phyloP scores from a whole-genome alignment of 2,329 filamentous ascomycete species.

The Penicillium sp. region DNA sequence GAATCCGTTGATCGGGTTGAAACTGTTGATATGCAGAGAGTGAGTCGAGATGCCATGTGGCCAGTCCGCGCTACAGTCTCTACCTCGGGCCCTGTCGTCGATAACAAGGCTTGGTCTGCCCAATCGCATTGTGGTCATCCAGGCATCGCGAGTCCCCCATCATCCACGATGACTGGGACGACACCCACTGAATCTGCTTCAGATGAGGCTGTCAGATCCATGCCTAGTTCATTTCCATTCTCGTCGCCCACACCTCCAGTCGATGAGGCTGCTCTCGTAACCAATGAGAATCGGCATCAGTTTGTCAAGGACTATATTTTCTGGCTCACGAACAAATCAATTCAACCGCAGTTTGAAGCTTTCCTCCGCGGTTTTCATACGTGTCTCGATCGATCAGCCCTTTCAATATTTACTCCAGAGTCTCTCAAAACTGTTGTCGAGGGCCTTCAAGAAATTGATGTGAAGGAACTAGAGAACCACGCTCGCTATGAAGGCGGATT shows the following conservation, averaged over 20 bases:
- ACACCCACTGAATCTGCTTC: conserved; percentile 10
- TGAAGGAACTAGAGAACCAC: conserved; percentile 70
- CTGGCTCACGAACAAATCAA: conserved; percentile 78
- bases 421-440: conserved; percentile 80
- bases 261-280: conserved; percentile 72
- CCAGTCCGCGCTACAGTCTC: conserved; percentile 23
- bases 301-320: conserved; percentile 85
- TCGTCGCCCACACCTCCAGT: conserved; percentile 36
- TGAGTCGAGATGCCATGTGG: conserved; percentile 43
- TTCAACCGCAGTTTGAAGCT: conserved; percentile 76
- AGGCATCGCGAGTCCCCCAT: conserved; percentile 23
- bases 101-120: conserved; percentile 29
- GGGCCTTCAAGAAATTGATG: conserved; percentile 79
- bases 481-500: conserved; percentile 81
- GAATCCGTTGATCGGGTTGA: conserved; percentile 59
- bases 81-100: conserved; percentile 2
- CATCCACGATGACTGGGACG: conserved; percentile 27
- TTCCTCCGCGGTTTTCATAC: conserved; percentile 80
- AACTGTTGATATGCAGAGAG: conserved; percentile 59
- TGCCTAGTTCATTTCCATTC: conserved; percentile 25
- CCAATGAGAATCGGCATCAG: conserved; percentile 73
- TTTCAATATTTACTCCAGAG: conserved; percentile 71
- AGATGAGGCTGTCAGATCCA: conserved; percentile 27
- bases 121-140: conserved; percentile 24
- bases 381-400: conserved; percentile 71